Conservation (phyloP, 2,329 filamentous ascomycete species). For the Corynespora cassiicola region DNA sequence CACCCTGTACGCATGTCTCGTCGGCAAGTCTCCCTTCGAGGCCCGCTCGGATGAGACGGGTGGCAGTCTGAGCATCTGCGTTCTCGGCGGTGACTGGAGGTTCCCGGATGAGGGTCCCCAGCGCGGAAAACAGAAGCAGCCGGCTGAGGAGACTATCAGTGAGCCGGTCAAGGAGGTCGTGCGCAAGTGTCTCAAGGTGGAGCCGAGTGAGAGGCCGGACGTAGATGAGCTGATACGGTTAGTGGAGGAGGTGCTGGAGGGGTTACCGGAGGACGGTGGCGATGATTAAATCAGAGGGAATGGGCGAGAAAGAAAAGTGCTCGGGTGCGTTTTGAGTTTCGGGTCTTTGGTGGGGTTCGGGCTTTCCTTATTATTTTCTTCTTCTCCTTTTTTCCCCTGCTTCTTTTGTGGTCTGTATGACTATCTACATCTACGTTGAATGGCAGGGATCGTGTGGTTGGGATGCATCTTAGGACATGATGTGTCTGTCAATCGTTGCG, state of each 20-base stretch:
- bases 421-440: no score
- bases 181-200: conserved; percentile 82
- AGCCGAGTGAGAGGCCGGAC: conserved; percentile 86
- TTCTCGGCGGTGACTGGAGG: conserved; percentile 92
- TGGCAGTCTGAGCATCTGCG: conserved; percentile 89
- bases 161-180: conserved; percentile 88
- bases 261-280: conserved; percentile 67
- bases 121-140: conserved; percentile 61
- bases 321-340: background rate
- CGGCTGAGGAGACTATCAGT: conserved; percentile 68
- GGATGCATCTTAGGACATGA: no score
- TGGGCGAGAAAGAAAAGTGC: background rate
- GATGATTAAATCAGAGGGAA: conserved; percentile 14
- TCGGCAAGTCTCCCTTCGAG: conserved; percentile 97
- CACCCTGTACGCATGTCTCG: conserved; percentile 95
- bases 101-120: conserved; percentile 84
- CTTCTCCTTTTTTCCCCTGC: no score
- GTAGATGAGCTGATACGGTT: conserved; percentile 82
- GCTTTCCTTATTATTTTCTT: no score
- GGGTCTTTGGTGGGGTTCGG: background rate
- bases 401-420: no score
- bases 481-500: no score
- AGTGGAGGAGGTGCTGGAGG: conserved; percentile 75
- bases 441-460: no score
- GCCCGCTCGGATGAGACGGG: conserved; percentile 95